Evolutionary conservation across 1,284 basidiomycete genomes (phyloP), one percentile per base, ranked within the genome.

Genomic region (Golubevia sp.): DNA sequence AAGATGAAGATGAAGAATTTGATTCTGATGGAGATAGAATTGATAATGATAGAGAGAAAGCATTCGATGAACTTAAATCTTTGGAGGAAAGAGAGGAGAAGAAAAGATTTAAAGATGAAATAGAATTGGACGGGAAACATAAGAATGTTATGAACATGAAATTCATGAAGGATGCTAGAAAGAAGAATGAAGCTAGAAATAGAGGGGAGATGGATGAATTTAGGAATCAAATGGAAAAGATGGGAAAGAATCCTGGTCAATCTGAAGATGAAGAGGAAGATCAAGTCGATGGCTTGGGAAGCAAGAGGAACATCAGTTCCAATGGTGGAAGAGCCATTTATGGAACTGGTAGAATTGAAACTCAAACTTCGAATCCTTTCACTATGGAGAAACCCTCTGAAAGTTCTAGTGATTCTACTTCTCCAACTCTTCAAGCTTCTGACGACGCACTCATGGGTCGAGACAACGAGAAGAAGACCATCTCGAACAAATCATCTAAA

Each of bases 91-190:
- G 30, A n/a, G 56, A 62, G 11, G 61, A 27, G 26, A 55, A 49
- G 15, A 44, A 30, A 48, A 38, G 52, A 38, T 11, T 49, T 34
- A 38, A 56, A 44, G 38, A 44, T 53, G 51, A 21, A 18, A 48
- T 6, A 15, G 57, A 54, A 49, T 57, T 57, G 26, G n/a, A 48
- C 20, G 34, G 27, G n/a, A 50, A 30, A n/a, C 56, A 26, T 25
- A 49, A 59, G 38, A 25, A 59, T 49, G 25, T 49, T 25, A 74
- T 76, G 59, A 60, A 62, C 15, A 82, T 82, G 79, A 82, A 82
- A 64, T 82, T 82, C 27, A 82, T 82, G 79, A 68, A 73, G 59
- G 79, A 82, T 38, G 79, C 79, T 1, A 58, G 79, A 21, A 71
- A 73, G 30, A 65, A 76, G 21, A 68, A 74, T 51, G 67, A 66